Percentiles rank a stretch among this genome's conserved stretches.
phyloP scores from a whole-genome alignment of 2,329 filamentous ascomycete species.

The Fusarium begoniae region DNA sequence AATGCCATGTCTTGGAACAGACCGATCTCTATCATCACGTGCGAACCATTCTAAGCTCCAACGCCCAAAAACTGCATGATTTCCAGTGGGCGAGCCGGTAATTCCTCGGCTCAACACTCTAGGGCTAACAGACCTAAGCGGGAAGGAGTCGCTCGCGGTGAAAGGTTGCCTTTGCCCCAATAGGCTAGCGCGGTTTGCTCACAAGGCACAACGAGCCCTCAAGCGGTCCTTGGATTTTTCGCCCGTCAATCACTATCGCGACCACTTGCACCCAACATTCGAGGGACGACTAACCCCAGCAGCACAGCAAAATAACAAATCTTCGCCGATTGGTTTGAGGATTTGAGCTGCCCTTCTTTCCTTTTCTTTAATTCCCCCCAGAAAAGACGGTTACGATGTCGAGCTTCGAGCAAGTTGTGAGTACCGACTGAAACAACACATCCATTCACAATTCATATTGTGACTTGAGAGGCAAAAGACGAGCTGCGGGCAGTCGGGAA shows the following conservation, averaged over 20 bases:
- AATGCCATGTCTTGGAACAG: background rate
- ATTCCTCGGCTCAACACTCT: conserved; percentile 44
- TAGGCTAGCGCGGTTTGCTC: conserved; percentile 46
- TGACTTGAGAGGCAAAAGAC: conserved; percentile 30
- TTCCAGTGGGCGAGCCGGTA: conserved; percentile 36
- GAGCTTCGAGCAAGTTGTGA: conserved; percentile 76
- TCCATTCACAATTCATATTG: conserved; percentile 19
- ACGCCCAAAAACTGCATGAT: background rate
- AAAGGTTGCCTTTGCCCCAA: conserved; percentile 44
- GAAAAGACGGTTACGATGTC: conserved; percentile 65
- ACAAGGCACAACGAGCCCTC: conserved; percentile 54
- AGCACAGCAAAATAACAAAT: conserved; percentile 51
- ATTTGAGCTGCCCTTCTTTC: conserved; percentile 50
- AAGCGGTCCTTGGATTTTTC: conserved; percentile 54
- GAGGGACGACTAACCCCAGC: conserved; percentile 55
- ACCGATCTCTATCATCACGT: conserved; percentile 17
- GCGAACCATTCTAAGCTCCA: background rate
- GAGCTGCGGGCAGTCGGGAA: conserved; percentile 18
- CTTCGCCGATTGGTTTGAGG: conserved; percentile 51
- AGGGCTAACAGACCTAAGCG: conserved; percentile 56
- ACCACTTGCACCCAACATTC: conserved; percentile 51
- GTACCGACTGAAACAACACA: conserved; percentile 48
- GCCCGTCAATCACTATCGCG: conserved; percentile 51
- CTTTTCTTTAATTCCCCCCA: conserved; percentile 43
- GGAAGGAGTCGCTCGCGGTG: conserved; percentile 47